Base-by-base conservation (phyloP, 2,329 filamentous ascomycete genomes). In the Alternaria sp. region DNA sequence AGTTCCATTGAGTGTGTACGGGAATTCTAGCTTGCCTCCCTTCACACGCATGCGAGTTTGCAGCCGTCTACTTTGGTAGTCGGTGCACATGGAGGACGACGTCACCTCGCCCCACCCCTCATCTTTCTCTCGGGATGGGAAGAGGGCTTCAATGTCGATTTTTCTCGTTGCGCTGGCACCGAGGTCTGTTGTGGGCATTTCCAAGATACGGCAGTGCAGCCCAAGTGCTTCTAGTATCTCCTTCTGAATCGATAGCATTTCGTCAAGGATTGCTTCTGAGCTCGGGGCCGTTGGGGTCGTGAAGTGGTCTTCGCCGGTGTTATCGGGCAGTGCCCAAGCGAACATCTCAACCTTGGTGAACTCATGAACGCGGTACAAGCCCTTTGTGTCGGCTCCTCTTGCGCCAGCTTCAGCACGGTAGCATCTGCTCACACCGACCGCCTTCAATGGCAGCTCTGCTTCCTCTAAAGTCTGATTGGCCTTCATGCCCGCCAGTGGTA, bases 301-400 rank as follows among this genome's bases (percentile, higher is more conserved):
- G 50, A 78, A 78, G 41, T 75, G 69, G 2, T 77, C 73, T 8
- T 72, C 62, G 4, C 67, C 71, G 31, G 56, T 58, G 28, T 69
- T 69, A 52, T 86, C 83, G 1, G 91, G 87, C 29, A 84, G 70
- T 4, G 92, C 90, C 95, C 95, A 99, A 0, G 90, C 93, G 75
- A 99, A 98, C 83, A 99, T 88, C 78, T 99, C 95, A 0, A 99
- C 94, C 77, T 99, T 99, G 28, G 93, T 97, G 79, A 99, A 99
- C 79, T 99, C 95, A 79, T 99, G 95, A 3, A 99, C 95, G 28
- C 95, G 90, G 79, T 98, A 99, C 2, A 99, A 81, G 5, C 95
- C 95, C 79, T 97, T 97, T 2, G 93, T 97, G 68, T 95, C 92
- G 24, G 90, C 88, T 29, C 95, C 95, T 37, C 94, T 85, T 0